phyloP scores from a whole-genome alignment of 768 basidiomycete genomes.

The Phylloporus sp. region DNA sequence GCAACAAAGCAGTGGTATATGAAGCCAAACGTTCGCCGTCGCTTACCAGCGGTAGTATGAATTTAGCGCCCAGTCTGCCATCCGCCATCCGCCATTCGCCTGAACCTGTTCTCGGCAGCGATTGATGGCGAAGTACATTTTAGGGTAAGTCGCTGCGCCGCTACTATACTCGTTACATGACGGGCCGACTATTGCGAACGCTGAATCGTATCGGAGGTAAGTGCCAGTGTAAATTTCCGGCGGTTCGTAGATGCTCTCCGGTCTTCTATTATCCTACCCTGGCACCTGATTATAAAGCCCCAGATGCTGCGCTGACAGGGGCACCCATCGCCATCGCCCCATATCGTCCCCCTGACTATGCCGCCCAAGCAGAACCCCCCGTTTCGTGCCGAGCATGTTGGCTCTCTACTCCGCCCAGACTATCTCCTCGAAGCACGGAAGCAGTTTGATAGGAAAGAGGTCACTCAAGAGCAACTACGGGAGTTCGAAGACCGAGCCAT shows the following conservation, averaged over 20 bases:
- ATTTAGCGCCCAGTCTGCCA: too few relatives aligned
- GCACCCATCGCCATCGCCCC: background rate
- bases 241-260: too few relatives aligned
- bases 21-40: too few relatives aligned
- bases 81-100: too few relatives aligned
- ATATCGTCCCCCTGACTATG: conserved; percentile 7
- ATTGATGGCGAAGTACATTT: background rate
- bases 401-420: conserved; percentile 40
- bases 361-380: conserved; percentile 31
- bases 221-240: background rate
- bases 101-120: background rate
- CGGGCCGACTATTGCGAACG: background rate
- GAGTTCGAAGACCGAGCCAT: conserved; percentile 39
- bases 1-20: too few relatives aligned
- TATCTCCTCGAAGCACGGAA: conserved; percentile 36
- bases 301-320: background rate
- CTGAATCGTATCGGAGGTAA: background rate
- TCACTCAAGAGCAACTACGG: conserved; percentile 32
- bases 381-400: conserved; percentile 43
- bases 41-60: too few relatives aligned
- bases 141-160: background rate
- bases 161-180: background rate
- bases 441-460: conserved; percentile 32
- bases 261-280: background rate
- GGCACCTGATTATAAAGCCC: too few relatives aligned